These are phyloP conservation scores for Gossypium davidsonii DNA, from an alignment of 441 rosid genomes.

Conservation along the genomic window DNA sequence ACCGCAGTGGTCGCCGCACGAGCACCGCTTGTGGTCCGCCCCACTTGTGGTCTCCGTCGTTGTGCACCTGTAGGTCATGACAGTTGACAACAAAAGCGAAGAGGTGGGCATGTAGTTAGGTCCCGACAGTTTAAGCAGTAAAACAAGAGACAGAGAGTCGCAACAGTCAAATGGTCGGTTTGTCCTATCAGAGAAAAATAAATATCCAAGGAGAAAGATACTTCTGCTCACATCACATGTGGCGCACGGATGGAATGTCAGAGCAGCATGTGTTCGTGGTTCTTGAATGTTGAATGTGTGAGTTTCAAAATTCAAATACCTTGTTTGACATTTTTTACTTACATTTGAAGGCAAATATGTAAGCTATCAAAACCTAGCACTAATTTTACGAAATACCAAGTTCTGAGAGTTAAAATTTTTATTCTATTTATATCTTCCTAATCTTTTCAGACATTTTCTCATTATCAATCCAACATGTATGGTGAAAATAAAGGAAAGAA, in stretches of 20 bases:
- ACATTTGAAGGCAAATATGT: no score
- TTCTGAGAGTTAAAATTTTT: no score
- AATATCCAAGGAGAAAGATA: neutral
- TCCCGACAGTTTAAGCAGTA: neutral
- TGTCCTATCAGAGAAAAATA: neutral
- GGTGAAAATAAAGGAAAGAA: no score
- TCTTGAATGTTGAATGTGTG: neutral
- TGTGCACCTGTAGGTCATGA: conserved; percentile 27
- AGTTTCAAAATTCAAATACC: neutral
- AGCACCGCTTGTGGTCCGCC: conserved; percentile 35
- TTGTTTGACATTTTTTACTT: no score
- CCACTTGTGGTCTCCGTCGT: conserved; percentile 16
- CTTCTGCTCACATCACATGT: neutral
- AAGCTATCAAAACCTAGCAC: no score
- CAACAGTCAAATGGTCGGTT: neutral
- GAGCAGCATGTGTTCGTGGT: neutral
- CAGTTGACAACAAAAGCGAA: neutral
- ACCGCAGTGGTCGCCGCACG: conserved; percentile 55
- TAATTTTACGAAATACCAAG: no score
- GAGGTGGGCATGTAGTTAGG: neutral
- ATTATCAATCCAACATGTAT: no score
- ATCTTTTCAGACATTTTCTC: no score
- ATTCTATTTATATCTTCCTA: no score
- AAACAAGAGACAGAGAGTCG: neutral
- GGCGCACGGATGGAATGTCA: neutral